Base-by-base conservation (phyloP, 345 rosid species). In the Lumnitzera littorea region DNA sequence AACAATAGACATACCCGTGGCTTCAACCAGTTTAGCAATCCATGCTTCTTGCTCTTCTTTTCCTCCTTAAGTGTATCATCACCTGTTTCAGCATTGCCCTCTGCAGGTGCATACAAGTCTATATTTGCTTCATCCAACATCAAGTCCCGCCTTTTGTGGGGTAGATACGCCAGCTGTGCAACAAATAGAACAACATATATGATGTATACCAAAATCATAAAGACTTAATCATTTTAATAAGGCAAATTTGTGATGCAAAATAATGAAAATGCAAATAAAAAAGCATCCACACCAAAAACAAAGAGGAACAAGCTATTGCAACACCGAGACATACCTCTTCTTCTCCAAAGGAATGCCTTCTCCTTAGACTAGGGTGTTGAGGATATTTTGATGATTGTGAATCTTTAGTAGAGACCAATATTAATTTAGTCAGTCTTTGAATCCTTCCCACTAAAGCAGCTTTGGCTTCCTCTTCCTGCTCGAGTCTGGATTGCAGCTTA, bases 301-400 rank as follows among this genome's bases (percentile, higher is more conserved):
- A 36, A 36, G 7, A 36, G 60, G 15, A 41, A 57, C 49, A 16
- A 57, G 48, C 49, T 4, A n/a, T 57, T 7, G 14, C 36, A 48
- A 50, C 27, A 51, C 29, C 48, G 41, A 67, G 55, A 13, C 48
- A 49, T 15, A 90, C 99, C 99, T 95, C 99, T 80, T 95, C 97
- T 85, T 95, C 99, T 49, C 99, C 99, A 74, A 95, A 95, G 63
- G 99, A 90, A 80, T 95, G 97, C 71, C 99, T 90, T 77, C 99
- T 88, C 80, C 95, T 84, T 48, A 77, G 91, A 75, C 87, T 85
- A 49, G 76, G 63, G 50, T 85, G 86, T 29, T 86, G 82, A 60
- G 99, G 79, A 62, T 84, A 47, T 72, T 86, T 80, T 55, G 95
- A 67, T 56, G 96, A 60, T 57, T 86, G 96, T 57, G 97, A 80